Evolutionary conservation across 225 moss, liverwort and hornwort genomes (phyloP).

Genomic region (Pleurozium schreberi): DNA sequence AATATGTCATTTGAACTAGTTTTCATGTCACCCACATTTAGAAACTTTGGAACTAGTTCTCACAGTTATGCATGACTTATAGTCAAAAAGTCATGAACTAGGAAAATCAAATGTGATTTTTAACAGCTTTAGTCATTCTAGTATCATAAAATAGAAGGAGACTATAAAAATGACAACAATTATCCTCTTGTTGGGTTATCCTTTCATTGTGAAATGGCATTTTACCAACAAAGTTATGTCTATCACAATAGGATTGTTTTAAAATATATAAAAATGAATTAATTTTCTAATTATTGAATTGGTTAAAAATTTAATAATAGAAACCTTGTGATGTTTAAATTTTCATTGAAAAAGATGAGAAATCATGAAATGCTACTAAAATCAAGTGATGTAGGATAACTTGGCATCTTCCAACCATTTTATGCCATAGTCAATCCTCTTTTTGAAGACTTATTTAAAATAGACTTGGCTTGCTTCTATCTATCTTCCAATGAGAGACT

Average conservation of each 20-base stretch:
- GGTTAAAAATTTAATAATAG: neutral
- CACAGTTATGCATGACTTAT: no score
- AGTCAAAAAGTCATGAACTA: neutral
- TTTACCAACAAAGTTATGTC: neutral
- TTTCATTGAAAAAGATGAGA: neutral
- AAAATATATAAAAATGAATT: no score
- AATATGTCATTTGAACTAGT: neutral
- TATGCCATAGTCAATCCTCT: accelerated
- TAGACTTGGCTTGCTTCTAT: neutral
- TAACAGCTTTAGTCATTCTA: neutral
- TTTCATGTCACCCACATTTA: no score
- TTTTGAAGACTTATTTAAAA: neutral
- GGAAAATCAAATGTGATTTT: neutral
- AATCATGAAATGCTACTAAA: neutral
- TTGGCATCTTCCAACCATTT: neutral
- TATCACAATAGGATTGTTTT: neutral
- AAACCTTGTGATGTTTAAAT: neutral
- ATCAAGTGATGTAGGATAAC: neutral
- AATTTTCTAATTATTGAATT: neutral
- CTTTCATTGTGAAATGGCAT: neutral
- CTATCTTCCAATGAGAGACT: neutral
- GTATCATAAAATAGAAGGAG: neutral
- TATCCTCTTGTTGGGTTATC: no score
- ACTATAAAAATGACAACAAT: neutral
- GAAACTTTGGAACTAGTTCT: neutral